A percentile compares a stretch with the other conserved stretches of the same genome.
Conservation (phyloP, 495 filamentous ascomycete genomes). For the Talaromyces trachyspermus region DNA sequence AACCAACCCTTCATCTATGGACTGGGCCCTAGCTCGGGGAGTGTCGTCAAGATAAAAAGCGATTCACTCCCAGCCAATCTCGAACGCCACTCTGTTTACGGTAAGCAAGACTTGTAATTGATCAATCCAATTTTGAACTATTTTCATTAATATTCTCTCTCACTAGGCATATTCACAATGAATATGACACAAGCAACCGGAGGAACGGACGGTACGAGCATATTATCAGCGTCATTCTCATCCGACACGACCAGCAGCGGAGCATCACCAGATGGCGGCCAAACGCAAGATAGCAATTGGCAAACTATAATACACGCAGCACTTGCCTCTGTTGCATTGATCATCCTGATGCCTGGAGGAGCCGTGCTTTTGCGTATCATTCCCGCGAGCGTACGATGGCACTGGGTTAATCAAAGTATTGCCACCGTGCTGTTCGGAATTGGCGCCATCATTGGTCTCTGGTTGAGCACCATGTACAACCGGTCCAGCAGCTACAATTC, state of each 20-base stretch:
- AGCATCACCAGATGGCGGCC: conserved; percentile 12
- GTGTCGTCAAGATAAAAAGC: conserved; percentile 20
- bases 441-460: conserved; percentile 44
- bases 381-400: conserved; percentile 36
- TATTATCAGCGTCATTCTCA: conserved; percentile 10
- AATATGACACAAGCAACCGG: conserved; percentile 44
- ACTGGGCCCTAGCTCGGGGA: conserved; percentile 32
- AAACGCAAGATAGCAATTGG: conserved; percentile 19
- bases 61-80: conserved; percentile 36
- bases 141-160: not conserved
- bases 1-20: conserved; percentile 49
- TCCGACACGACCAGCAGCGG: conserved; percentile 17
- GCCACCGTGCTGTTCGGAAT: conserved; percentile 35
- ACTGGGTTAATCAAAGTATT: conserved; percentile 38
- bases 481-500: conserved; percentile 44
- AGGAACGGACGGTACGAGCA: conserved; percentile 13
- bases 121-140: not conserved
- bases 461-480: conserved; percentile 43
- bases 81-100: conserved; percentile 44
- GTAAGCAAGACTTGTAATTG: not conserved
- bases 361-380: conserved; percentile 40
- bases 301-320: conserved; percentile 42
- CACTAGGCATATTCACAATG: conserved; percentile 43
- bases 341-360: conserved; percentile 50
- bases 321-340: conserved; percentile 43